Evolutionary conservation across 2,329 filamentous ascomycete genomes (phyloP).

Genomic region (Verticillium tricorpus): DNA sequence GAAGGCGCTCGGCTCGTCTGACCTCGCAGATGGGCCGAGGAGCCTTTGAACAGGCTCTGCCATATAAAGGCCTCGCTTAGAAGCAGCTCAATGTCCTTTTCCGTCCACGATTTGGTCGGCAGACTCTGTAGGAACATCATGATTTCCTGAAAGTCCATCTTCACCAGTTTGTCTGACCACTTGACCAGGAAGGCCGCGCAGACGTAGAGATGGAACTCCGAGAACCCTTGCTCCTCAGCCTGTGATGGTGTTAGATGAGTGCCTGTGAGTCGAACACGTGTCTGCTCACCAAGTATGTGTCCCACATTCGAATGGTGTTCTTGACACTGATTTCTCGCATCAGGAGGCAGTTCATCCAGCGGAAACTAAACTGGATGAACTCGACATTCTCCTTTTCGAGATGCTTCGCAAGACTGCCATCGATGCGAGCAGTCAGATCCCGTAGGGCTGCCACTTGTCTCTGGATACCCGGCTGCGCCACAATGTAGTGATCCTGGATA

Average conservation of each 20-base stretch:
- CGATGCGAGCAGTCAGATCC: slow-evolving; percentile 87
- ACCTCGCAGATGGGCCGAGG: slow-evolving; percentile 77
- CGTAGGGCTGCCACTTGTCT: slow-evolving; percentile 84
- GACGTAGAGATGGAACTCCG: slow-evolving; percentile 96
- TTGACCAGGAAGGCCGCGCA: slow-evolving; percentile 97
- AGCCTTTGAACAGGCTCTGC: slow-evolving; percentile 96
- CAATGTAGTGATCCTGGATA: slow-evolving; percentile 98
- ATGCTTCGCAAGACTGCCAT: slow-evolving; percentile 78
- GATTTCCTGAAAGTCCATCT: slow-evolving; percentile 97
- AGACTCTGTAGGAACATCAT: slow-evolving; percentile 99
- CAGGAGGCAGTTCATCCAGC: slow-evolving; percentile 99
- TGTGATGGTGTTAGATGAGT: slow-evolving; percentile 31
- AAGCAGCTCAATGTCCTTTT: slow-evolving; percentile 95
- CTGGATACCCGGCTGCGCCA: slow-evolving; percentile 94
- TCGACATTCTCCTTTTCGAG: slow-evolving; percentile 88
- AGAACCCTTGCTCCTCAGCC: slow-evolving; percentile 98
- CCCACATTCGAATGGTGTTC: slow-evolving; percentile 99
- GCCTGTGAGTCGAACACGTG: not conserved
- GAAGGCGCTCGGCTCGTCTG: slow-evolving; percentile 35
- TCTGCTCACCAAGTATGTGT: slow-evolving; percentile 83
- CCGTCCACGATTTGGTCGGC: slow-evolving; percentile 87
- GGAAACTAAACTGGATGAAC: slow-evolving; percentile 98
- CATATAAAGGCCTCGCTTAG: slow-evolving; percentile 97
- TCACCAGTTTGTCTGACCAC: slow-evolving; percentile 90
- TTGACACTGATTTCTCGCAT: slow-evolving; percentile 97